These are phyloP conservation scores for Mycena albidolilacea DNA, from an alignment of 768 basidiomycete species.

Conservation along the genomic window DNA sequence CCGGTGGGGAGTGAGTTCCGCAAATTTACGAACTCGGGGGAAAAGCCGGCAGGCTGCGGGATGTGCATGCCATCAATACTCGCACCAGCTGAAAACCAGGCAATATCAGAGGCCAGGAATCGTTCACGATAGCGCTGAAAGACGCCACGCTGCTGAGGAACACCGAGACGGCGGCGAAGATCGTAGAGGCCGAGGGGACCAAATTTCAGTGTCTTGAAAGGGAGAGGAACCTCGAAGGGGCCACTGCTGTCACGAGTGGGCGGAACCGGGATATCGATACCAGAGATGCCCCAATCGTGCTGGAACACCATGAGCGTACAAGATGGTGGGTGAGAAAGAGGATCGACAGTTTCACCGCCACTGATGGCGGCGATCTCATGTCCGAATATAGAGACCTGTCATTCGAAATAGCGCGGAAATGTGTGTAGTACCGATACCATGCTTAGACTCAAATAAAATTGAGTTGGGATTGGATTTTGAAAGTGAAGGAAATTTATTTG, in stretches of 20 bases:
- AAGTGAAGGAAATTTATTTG: too few relatives aligned
- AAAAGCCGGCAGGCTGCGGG: not conserved
- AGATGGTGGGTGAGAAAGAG: not conserved
- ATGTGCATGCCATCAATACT: slow-evolving; percentile 16
- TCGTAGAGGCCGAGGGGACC: slow-evolving; percentile 12
- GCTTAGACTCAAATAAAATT: too few relatives aligned
- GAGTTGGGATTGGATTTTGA: too few relatives aligned
- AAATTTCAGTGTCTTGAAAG: slow-evolving; percentile 1
- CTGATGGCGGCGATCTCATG: too few relatives aligned
- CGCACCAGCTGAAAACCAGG: slow-evolving; percentile 16
- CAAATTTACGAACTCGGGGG: not conserved
- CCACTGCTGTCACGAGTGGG: not conserved
- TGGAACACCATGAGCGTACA: not conserved
- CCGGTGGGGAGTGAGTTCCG: slow-evolving; percentile 1
- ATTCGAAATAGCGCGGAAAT: too few relatives aligned
- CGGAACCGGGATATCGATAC: not conserved
- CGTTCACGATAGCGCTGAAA: not conserved
- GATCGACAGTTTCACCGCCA: not conserved
- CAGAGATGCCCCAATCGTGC: not conserved
- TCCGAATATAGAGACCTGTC: too few relatives aligned
- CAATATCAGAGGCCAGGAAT: not conserved
- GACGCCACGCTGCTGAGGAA: not conserved
- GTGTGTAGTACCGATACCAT: too few relatives aligned
- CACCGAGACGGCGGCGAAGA: slow-evolving; percentile 23
- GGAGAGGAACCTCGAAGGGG: not conserved